A percentile compares a stretch with the other conserved stretches of the same genome.
These are phyloP conservation scores for Plasmopara muralis DNA, from an alignment of 352 stramenopile species.

Conservation along the genomic window DNA sequence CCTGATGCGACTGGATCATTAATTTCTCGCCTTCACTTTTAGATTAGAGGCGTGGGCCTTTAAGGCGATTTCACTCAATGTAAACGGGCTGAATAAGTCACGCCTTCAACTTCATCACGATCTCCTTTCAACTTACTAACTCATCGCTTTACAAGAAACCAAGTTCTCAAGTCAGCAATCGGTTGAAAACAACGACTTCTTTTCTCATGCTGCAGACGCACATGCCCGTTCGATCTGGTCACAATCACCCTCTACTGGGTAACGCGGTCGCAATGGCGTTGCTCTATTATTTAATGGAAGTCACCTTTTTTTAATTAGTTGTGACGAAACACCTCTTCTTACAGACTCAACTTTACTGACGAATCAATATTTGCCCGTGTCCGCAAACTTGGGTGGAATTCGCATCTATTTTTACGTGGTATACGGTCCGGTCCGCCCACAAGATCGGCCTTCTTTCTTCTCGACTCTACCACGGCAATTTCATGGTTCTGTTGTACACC, in stretches of 20 bases:
- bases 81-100: background rate
- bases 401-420: background rate
- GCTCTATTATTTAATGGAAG: background rate
- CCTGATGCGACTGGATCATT: background rate
- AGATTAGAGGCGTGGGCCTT: background rate
- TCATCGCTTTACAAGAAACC: conserved; percentile 1
- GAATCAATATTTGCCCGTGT: background rate
- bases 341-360: background rate
- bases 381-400: background rate
- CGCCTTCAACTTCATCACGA: background rate
- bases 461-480: background rate
- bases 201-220: background rate
- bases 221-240: background rate
- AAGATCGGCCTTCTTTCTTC: background rate
- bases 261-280: background rate
- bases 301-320: background rate
- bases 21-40: background rate
- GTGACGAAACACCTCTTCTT: background rate
- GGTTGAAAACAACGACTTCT: background rate
- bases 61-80: conserved; percentile 1
- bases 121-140: background rate
- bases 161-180: background rate
- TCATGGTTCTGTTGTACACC: background rate
- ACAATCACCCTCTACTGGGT: background rate
- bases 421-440: background rate